Base-by-base conservation (phyloP, 2,329 filamentous ascomycete genomes). In the Beauveria sp. region DNA sequence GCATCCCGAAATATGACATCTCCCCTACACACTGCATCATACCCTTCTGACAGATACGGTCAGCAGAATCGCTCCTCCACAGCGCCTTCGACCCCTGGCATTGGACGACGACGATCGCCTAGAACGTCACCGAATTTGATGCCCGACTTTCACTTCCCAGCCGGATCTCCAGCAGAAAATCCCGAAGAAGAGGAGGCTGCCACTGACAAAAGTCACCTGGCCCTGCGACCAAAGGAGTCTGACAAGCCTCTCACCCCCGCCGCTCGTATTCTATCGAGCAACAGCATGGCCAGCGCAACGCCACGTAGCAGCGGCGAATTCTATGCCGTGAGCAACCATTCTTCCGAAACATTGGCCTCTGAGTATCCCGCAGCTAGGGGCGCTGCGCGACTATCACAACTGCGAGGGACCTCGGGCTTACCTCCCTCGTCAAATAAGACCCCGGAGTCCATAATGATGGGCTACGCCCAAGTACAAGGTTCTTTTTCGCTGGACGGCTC, bases 371-470 rank as follows among this genome's bases (percentile, higher is more conserved):
- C 86, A 20, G 57, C 63, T 18, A 67, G 76, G 57, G 68, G 71
- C 1, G 70, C 73, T 14, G 71, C 66, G 49, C 72, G 76, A 28
- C 77, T 81, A 30, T 70, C 75, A 2, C 78, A 83, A 65, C 68
- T 79, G 16, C 77, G 82, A 62, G 75, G 77, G 55, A 75, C 74
- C 63, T 80, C 82, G 30, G 76, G 73, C 57, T 69, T 81, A 60
- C 69, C 73, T 63, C 73, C 72, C 62, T 75, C 77, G 64, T 76
- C 77, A 52, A 71, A 78, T 46, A 79, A 76, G 67, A 72, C 79
- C 45, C 86, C 90, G 0, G 93, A 98, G 71, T 87, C 88, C 1
- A 77, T 99, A 59, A 96, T 99, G 86, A 99, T 99, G 95, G 95
- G 93, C 0, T 99, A 96, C 74, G 93, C 91, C 3, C 95, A 99